Base-by-base conservation (phyloP, 1,284 basidiomycete genomes). In the Sphaerobolus stellatus region DNA sequence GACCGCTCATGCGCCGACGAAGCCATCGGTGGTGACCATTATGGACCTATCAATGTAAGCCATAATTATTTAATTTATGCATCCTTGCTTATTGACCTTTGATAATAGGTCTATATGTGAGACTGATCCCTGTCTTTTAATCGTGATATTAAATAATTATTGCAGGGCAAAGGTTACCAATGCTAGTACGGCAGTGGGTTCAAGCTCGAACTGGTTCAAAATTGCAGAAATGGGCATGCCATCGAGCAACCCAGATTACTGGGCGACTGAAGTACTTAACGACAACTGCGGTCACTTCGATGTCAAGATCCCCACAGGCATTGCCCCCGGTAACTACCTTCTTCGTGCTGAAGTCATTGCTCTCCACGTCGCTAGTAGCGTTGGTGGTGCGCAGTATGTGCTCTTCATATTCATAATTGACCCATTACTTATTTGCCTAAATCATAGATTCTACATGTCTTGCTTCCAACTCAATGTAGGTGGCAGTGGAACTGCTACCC, bases 341-440 rank as follows among this genome's bases (percentile, higher is more conserved):
- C 67, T 81, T 50, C 77, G 78, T 44, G 76, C 78, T 20, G 78
- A 81, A 63, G 78, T 77, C 46, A 78, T 80, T 61, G 79, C 77
- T 4, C 73, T 80, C 25, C 77, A 80, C 61, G 73, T 74, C 36
- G 79, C 78, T 14, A 67, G 71, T 56, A 58, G 60, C 30, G 61
- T 67, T 28, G 76, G 77, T 33, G 77, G 77, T 31, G 78, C 78
- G 25, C 78, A 80, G 71, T 55, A 41, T 27, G 54, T 50, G 22
- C 9, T 38, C 22, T 7, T 4, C 7, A n/a, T n/a, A 3, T 4
- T 5, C 5, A 38, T 22, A 7, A 38, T 5, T 38, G n/a, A n/a
- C 3, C n/a, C 36, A 38, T n/a, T 22, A 38, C 22, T 28, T 13
- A 27, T 43, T 28, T 25, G 11, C 8, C 18, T 30, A 4, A 38